Evolutionary conservation across 805 yeast species (phyloP), one percentile per base, ranked within the genome.

Genomic region (Starmera quercuum): DNA sequence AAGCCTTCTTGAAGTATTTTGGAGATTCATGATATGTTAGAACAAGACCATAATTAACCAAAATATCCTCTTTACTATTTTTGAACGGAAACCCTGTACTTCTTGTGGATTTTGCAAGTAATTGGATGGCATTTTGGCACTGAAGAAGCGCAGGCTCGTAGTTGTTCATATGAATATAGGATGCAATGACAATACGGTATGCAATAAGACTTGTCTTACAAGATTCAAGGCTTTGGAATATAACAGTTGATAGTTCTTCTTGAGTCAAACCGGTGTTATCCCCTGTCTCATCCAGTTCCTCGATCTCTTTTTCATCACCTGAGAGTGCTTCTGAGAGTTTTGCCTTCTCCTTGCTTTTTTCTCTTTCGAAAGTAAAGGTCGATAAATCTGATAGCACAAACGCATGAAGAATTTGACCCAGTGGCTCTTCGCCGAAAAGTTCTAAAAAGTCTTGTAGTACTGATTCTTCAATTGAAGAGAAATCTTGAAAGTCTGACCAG

Each of bases 11-110:
- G 49, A 75, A 85, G 56, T 90, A 83, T 55, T 86, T 86, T 9
- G 97, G 98, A 0, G 97, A 83, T 53, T 90, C 95, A 49, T 78
- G 72, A 50, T 84, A 81, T 0, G 95, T 83, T 50, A 87, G 84
- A 1, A 82, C 69, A 1, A 78, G 71, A 0, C 92, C 97, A 35
- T 84, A 63, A 17, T 73, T 65, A 24, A 86, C 68, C 7, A 81
- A 63, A 16, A 84, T 58, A 33, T 77, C 82, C 33, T 66, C 67
- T 42, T 67, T 73, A 2, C 87, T 66, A 40, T 75, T 59, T 1
- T 54, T 51, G 26, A 84, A 61, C 8, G 56, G 50, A 7, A 69
- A 59, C 0, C 79, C 78, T 4, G 73, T 59, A 7, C 59, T 53
- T 31, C 69, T 54, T 14, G 67, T 66, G 5, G 67, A 45, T 13